Evolutionary conservation across 345 rosid species (phyloP).

Genomic region (Abelmoschus esculentus): DNA sequence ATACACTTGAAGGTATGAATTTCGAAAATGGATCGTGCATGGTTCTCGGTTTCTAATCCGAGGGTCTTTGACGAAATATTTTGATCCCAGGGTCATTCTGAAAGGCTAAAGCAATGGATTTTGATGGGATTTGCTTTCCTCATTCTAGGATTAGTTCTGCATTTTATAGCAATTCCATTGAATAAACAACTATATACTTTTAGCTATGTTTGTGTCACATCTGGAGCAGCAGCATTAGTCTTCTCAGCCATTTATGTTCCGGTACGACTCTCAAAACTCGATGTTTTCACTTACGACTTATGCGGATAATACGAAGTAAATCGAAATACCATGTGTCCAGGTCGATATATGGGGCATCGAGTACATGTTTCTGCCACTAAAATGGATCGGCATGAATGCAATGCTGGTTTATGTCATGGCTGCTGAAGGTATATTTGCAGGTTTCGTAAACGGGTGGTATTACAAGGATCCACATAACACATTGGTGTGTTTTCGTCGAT

Average conservation of each 20-base stretch:
- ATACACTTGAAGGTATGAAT: conserved; percentile 52
- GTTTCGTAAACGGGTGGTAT: conserved; percentile 87
- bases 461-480: conserved; percentile 54
- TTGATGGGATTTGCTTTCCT: conserved; percentile 51
- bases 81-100: conserved; percentile 43
- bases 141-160: conserved; percentile 49
- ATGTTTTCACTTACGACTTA: neutral
- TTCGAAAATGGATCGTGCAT: neutral
- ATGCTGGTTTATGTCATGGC: conserved; percentile 97
- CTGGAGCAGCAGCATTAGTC: conserved; percentile 75
- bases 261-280: conserved; percentile 31
- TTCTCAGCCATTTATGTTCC: conserved; percentile 56
- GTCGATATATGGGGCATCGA: conserved; percentile 53
- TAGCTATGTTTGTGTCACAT: conserved; percentile 77
- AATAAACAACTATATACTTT: conserved; percentile 78
- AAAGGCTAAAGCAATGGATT: conserved; percentile 73
- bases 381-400: conserved; percentile 95
- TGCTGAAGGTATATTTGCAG: conserved; percentile 84
- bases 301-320: neutral
- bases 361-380: conserved; percentile 47
- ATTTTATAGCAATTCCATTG: conserved; percentile 73
- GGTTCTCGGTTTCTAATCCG: neutral
- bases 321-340: conserved; percentile 20
- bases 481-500: conserved; percentile 31
- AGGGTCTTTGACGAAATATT: neutral